phyloP scores from a whole-genome alignment of 495 filamentous ascomycete species.

The Aspergillus egyptiacus region DNA sequence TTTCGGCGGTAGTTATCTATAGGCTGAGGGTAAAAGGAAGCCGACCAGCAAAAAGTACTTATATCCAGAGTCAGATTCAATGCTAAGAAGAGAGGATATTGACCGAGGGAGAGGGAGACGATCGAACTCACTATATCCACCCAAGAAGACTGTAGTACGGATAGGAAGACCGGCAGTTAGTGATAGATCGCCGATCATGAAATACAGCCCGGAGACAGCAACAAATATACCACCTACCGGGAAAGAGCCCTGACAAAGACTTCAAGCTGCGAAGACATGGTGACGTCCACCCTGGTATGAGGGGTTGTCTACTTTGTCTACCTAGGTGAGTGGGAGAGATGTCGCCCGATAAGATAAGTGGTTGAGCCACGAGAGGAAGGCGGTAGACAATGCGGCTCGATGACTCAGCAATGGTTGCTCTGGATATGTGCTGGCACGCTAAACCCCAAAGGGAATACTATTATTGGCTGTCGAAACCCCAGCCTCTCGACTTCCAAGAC shows the following conservation, averaged over 20 bases:
- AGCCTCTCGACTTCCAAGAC: constrained; percentile 17
- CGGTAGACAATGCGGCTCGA: constrained; percentile 15
- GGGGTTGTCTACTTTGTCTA: background rate
- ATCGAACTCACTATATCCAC: constrained; percentile 39
- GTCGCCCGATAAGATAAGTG: constrained; percentile 22
- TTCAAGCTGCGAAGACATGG: constrained; percentile 29
- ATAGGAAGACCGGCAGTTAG: constrained; percentile 5
- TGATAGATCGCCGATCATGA: background rate
- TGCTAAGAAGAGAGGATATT: no score
- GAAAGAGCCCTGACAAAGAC: constrained; percentile 39
- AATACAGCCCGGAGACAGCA: background rate
- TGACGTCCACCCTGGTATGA: background rate
- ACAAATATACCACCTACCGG: constrained; percentile 27
- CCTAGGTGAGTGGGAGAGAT: no score
- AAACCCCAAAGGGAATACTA: constrained; percentile 38
- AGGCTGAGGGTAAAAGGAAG: constrained; percentile 90
- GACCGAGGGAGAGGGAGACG: background rate
- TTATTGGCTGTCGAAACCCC: constrained; percentile 28
- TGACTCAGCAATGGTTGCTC: constrained; percentile 38
- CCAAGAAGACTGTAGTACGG: constrained; percentile 29
- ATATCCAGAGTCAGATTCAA: background rate
- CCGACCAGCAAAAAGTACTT: constrained; percentile 67
- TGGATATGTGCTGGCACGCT: constrained; percentile 37
- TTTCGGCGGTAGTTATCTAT: constrained; percentile 66
- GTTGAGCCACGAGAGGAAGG: constrained; percentile 13